Evolutionary conservation across 2,329 filamentous ascomycete species (phyloP), one percentile per base, ranked within the genome.

Genomic region (Colletotrichum falcatum): DNA sequence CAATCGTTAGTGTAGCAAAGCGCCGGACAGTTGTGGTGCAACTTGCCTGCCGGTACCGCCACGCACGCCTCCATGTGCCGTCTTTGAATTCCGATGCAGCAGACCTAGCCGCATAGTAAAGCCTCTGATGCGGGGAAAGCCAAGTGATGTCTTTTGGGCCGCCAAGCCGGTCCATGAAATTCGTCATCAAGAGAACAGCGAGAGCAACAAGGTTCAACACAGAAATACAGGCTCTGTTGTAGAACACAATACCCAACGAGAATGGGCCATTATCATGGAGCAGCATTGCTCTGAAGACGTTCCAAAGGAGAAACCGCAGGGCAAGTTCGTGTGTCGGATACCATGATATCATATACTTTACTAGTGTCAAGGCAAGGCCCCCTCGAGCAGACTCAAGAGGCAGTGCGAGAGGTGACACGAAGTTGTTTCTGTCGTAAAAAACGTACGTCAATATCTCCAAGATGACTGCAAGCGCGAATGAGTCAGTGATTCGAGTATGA

Each of bases 321-420:
- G 55, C 37, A 0, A 44, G 20, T n/a, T 59, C 55, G 16, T 59
- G 5, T 16, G 28, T 23, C 3, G 55, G 55, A 18, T 59, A 59
- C 55, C 55, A 59, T 20, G 18, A 44, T 30, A 44, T 11, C 55
- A 59, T 59, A 5, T 44, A 30, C 55, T 59, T 44, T 23, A 59
- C 28, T 7, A 59, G 26, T 3, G 55, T 59, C 18, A 59, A 30
- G 26, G 55, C 55, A 2, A 59, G 39, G 12, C 26, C 30, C 1
- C 37, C 39, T 20, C 30, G 30, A 7, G 30, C 5, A 14, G 39
- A 5, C 2, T 20, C 55, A 18, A 30, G 26, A 16, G 28, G 26
- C 5, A 28, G 11, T 12, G 26, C 7, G 26, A 30, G 23, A 7
- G 35, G 35, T 11, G 9, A 11, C 9, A 11, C 12, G 9, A 12